Base-by-base conservation (phyloP, 2,329 filamentous ascomycete genomes). In the Claviceps fusiformis region DNA sequence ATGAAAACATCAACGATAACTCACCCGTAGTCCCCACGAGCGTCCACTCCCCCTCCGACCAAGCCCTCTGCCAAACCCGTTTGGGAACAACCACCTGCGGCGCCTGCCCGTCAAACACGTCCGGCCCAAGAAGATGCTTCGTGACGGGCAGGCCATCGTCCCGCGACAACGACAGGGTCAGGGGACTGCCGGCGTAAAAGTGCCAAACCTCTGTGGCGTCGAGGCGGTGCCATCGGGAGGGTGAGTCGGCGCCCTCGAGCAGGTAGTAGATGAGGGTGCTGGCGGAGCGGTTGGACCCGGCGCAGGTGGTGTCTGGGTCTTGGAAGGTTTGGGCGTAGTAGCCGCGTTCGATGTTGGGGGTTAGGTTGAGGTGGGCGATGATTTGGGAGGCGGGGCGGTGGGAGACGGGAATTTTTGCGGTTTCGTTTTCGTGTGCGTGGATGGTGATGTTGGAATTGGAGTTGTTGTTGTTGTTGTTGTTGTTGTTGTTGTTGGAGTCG, bases 181-280 rank as follows among this genome's bases (percentile, higher is more conserved):
- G 62, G 1, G 76, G 76, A 5, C 76, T 74, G 8, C 77, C 77
- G 7, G 73, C 76, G 54, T 79, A 79, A 64, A 75, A 71, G 61
- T 80, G 77, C 77, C 77, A 79, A 7, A 76, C 64, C 61, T 79
- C 75, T 29, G 65, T 71, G 3, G 72, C 71, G 54, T 77, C 73
- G 10, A 65, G 54, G 55, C 73, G 72, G 63, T 79, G 76, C 76
- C 75, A 79, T 55, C 69, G 61, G 2, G 76, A 79, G 29, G 68
- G 59, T 0, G 72, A 70, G 0, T 59, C 64, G 5, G 63, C 55
- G 31, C 72, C 71, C 52, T 77, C 71, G 5, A 79, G 71, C 0
- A 79, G 69, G 60, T 79, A 79, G 65, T 78, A 79, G 60, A 78
- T 79, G 51, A 69, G 69, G 1, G 76, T 78, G 64, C 73, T 75